phyloP scores from a whole-genome alignment of 495 filamentous ascomycete genomes.

The Aspergillus asperescens region DNA sequence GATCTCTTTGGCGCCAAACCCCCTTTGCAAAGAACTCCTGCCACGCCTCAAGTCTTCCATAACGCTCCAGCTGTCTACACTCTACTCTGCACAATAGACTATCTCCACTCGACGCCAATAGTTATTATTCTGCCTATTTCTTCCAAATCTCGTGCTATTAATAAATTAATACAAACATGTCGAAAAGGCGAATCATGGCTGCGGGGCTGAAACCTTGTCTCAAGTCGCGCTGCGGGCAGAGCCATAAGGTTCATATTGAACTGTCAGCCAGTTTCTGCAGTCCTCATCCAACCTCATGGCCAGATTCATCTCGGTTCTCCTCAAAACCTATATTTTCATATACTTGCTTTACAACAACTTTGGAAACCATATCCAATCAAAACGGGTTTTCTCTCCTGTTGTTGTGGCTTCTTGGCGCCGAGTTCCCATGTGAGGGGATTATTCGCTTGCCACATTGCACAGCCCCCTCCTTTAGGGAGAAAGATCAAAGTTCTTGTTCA shows the following conservation, averaged over 20 bases:
- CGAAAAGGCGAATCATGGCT: background rate
- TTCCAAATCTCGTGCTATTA: slow-evolving; percentile 1
- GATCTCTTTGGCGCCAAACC: background rate
- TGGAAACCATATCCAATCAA: background rate
- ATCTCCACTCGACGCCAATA: background rate
- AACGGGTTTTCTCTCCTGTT: background rate
- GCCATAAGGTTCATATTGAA: background rate
- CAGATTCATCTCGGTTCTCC: background rate
- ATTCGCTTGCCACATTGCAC: slow-evolving; percentile 1
- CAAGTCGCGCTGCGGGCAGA: background rate
- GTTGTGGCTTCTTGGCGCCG: background rate
- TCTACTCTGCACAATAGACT: too few species aligned
- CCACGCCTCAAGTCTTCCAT: too few species aligned
- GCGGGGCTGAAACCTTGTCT: background rate
- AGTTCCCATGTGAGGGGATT: background rate
- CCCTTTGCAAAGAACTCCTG: background rate
- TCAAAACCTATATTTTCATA: background rate
- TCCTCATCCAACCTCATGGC: background rate
- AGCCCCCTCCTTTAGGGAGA: slow-evolving; percentile 1
- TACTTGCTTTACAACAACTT: background rate
- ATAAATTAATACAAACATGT: background rate
- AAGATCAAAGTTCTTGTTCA: background rate
- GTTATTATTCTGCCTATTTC: slow-evolving; percentile 7
- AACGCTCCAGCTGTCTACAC: too few species aligned
- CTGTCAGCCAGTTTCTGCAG: background rate